Evolutionary conservation across 176 grass and related monocot genomes (phyloP).

Genomic region (Cymbopogon citratus): DNA sequence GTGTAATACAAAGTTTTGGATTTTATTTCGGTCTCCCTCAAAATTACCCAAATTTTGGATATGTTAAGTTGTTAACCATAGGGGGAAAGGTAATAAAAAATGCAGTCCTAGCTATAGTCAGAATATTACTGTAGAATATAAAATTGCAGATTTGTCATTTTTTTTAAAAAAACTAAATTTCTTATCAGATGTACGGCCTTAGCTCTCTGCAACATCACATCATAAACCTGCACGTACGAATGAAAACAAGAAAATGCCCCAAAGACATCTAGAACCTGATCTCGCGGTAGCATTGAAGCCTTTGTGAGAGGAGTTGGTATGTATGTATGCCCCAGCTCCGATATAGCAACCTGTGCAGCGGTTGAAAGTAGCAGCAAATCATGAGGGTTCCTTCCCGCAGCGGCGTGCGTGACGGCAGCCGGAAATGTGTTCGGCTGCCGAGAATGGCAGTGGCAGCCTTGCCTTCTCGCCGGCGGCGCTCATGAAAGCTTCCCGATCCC

Average conservation of each 20-base stretch:
- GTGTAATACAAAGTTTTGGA: too few species aligned
- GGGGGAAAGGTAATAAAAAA: too few species aligned
- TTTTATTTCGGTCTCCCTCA: too few species aligned
- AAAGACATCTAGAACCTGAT: background rate
- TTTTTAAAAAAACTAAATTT: too few species aligned
- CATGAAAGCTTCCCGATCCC: conserved; percentile 25
- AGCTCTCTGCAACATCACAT: background rate
- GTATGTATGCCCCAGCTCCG: background rate
- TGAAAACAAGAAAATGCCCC: too few species aligned
- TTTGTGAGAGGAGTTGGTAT: background rate
- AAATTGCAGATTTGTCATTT: too few species aligned
- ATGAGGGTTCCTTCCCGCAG: conserved; percentile 12
- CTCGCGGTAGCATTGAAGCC: background rate
- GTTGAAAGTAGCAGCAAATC: background rate
- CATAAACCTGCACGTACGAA: too few species aligned
- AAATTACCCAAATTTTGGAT: too few species aligned
- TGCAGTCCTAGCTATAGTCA: too few species aligned
- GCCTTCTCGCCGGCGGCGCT: conserved; percentile 8
- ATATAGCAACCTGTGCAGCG: background rate
- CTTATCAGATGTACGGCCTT: too few species aligned
- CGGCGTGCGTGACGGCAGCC: background rate
- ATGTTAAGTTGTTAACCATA: too few species aligned
- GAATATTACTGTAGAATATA: too few species aligned
- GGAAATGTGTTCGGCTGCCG: background rate
- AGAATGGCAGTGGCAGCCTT: conserved; percentile 5